Base-by-base conservation (phyloP, 805 yeast species). In the Metschnikowia aberdeeniae region DNA sequence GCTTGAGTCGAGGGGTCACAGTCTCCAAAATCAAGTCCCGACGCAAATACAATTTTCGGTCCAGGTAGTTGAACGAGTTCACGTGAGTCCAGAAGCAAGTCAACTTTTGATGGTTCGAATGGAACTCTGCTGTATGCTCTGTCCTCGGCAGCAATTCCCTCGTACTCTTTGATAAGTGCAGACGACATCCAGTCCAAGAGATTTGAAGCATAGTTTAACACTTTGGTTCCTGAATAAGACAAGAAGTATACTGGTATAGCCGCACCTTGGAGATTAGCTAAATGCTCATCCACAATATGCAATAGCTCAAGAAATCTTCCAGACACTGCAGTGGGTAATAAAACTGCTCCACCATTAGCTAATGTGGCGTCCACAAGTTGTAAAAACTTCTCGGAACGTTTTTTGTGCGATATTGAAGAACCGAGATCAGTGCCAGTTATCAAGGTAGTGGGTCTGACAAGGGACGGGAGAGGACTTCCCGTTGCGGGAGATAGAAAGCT, bases 101-200 rank as follows among this genome's bases (percentile, higher is more conserved):
- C 79, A 48, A 82, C 77, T 58, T 81, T 69, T 24, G 80, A 66
- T 36, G 86, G 78, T 54, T 86, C 95, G 59, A 92, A 90, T 1
- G 97, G 96, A 2, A 84, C 77, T 44, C 77, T 77, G 12, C 61
- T 52, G 17, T 60, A 55, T 4, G 66, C 65, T 10, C 50, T 40
- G 11, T 50, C 46, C 19, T 48, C 51, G 5, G 50, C 56, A 3
- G 54, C 54, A 13, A 46, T 40, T 31, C 61, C 66, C 57, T 89
- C 96, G 92, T 96, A 89, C 37, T 81, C 85, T 54, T 86, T 84
- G 22, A 87, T 77, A n/a, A 89, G 76, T n/a, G 83, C 76, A 0
- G 92, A 78, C 0, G 95, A 82, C 89, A 93, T 85, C 98, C 98
- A 93, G 67, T 93, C 99, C 26, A 92, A 67, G 84, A 93, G 86